A percentile compares a stretch with the other conserved stretches of the same genome.
Conservation (phyloP, 768 basidiomycete genomes). For the Chalciporus chontae region DNA sequence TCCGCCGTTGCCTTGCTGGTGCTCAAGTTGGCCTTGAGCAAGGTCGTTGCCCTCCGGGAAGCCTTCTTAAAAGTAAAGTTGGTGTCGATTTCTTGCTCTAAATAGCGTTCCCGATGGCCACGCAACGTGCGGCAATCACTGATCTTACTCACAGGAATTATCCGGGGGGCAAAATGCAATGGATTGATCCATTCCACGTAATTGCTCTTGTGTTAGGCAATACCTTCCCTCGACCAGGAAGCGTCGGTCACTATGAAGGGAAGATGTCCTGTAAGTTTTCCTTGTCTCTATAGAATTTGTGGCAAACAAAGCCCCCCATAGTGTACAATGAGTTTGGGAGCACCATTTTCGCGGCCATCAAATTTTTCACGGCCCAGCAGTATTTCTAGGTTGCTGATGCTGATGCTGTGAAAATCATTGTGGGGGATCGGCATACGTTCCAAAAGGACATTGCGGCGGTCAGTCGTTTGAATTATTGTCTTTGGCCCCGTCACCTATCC, state of each 20-base stretch:
- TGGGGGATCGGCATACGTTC: constrained; percentile 33
- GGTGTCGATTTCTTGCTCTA: not conserved
- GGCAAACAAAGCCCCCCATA: constrained; percentile 8
- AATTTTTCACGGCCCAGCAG: constrained; percentile 28
- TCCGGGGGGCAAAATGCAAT: constrained; percentile 20
- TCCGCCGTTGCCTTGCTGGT: constrained; percentile 3
- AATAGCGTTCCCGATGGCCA: not conserved
- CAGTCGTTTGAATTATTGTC: not conserved
- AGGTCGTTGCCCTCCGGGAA: not conserved
- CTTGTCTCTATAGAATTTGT: not conserved
- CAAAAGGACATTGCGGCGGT: constrained; percentile 33
- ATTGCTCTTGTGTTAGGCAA: constrained; percentile 25
- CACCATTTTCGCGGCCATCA: constrained; percentile 37
- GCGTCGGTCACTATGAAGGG: constrained; percentile 32
- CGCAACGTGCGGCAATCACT: not conserved
- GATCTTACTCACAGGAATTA: constrained; percentile 6
- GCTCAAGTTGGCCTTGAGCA: constrained; percentile 9
- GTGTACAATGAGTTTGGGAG: constrained; percentile 39
- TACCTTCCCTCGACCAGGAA: constrained; percentile 34
- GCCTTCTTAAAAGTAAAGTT: constrained; percentile 21
- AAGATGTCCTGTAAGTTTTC: constrained; percentile 35
- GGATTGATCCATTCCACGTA: constrained; percentile 34
- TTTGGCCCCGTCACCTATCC: not conserved
- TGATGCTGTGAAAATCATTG: constrained; percentile 38
- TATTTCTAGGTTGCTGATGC: constrained; percentile 43